Evolutionary conservation across 2,329 filamentous ascomycete species (phyloP).

Genomic region (Calonectria montana): DNA sequence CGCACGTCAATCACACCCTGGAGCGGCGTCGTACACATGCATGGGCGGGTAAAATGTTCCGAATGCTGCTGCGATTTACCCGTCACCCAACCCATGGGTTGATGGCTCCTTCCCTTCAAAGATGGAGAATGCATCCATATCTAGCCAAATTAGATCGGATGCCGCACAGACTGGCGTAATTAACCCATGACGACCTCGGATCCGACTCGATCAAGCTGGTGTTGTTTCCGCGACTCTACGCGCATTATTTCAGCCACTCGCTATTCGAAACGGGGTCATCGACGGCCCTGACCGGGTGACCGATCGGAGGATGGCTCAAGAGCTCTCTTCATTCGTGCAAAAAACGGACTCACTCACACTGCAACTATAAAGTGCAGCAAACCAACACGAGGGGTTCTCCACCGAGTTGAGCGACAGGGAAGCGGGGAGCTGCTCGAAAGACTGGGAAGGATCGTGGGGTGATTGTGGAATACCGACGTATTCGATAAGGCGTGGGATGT

Average conservation of each 20-base stretch:
- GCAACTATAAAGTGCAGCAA: conserved; percentile 14
- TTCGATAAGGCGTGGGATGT: conserved; percentile 18
- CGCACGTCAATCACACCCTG: background rate
- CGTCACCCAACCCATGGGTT: background rate
- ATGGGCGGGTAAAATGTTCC: background rate
- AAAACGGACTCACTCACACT: conserved; percentile 20
- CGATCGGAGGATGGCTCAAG: conserved; percentile 4
- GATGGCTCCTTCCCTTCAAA: background rate
- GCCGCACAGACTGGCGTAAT: conserved; percentile 13
- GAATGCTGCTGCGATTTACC: background rate
- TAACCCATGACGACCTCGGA: conserved; percentile 7
- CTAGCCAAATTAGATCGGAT: background rate
- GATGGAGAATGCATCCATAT: background rate
- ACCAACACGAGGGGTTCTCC: conserved; percentile 16
- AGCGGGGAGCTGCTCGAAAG: conserved; percentile 19
- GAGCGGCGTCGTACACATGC: background rate
- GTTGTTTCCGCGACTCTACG: background rate
- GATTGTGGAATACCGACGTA: conserved; percentile 27
- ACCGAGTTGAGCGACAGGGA: conserved; percentile 23
- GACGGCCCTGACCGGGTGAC: conserved; percentile 4
- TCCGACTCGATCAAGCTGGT: background rate
- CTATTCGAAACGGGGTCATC: conserved; percentile 27
- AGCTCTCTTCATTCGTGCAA: conserved; percentile 33
- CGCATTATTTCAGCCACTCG: conserved; percentile 4
- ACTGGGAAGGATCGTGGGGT: conserved; percentile 30